Base-by-base conservation (phyloP, 805 yeast genomes). In the Kazachstania viticola region DNA sequence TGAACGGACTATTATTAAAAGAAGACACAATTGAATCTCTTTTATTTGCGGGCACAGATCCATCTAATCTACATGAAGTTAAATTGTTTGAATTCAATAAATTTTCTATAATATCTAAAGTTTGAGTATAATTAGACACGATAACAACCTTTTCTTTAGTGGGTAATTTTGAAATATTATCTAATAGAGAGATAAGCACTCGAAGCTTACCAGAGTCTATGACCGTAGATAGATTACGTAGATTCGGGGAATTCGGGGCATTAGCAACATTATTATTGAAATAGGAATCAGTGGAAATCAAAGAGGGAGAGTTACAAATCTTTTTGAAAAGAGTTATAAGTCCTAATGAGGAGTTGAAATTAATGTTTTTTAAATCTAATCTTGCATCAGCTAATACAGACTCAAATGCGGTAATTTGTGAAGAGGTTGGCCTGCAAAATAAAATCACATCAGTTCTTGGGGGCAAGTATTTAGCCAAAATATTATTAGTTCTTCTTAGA, bases 71-170 rank as follows among this genome's bases (percentile, higher is more conserved):
- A 5, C 65, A 53, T 46, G 64, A 79, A 1, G 69, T 48, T 39
- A 76, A 44, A 28, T 69, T 65, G 17, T 69, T 47, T 9, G 70
- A 64, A 5, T 53, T 54, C 27, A 85, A 47, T 3, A 79, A 42
- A 4, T 57, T 53, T 47, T 83, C 84, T 13, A 87, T 56, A 4
- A 91, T 54, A 48, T 88, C 94, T 21, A 88, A 62, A 0, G 95
- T 84, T 45, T 81, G 79, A 0, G 96, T 88, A 40, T 75, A 87
- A 40, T 88, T 84, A 0, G 95, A 85, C 1, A 87, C 80, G 17
- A 88, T 55, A 1, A 88, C 95, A 3, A 79, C 73, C 49, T 87
- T 88, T 47, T 88, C 96, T 5, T 64, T 59, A 16, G 43, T 35
- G 1, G 66, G 54, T 3, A 47, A 41, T 2, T 45, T 36, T 17